phyloP scores from a whole-genome alignment of 129 eudicot genomes.

The Centaurea solstitialis region DNA sequence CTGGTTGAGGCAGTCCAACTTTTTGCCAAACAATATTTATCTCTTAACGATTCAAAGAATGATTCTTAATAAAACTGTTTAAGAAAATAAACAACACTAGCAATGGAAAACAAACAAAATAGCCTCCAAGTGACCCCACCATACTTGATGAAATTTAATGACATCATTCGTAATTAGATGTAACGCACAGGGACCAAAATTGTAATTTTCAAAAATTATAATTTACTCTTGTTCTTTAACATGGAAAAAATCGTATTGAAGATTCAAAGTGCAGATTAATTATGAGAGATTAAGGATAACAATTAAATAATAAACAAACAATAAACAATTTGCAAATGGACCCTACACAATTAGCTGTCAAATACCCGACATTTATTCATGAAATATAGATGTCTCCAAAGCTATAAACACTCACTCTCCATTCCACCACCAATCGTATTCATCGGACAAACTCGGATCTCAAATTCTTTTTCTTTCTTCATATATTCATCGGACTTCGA shows the following conservation, averaged over 20 bases:
- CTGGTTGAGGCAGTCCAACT: too few relatives aligned
- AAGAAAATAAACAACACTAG: too few relatives aligned
- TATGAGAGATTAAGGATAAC: not conserved
- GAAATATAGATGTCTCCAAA: slow-evolving; percentile 45
- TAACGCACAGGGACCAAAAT: too few relatives aligned
- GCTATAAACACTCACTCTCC: slow-evolving; percentile 26
- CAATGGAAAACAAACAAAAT: too few relatives aligned
- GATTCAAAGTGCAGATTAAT: not conserved
- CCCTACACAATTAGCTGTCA: slow-evolving; percentile 36
- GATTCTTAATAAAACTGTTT: too few relatives aligned
- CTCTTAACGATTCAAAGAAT: too few relatives aligned
- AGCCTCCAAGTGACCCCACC: too few relatives aligned
- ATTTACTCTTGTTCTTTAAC: not conserved
- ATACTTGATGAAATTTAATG: too few relatives aligned
- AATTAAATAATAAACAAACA: not conserved
- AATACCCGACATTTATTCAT: slow-evolving; percentile 37
- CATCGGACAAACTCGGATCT: not conserved
- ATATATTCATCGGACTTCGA: too few relatives aligned
- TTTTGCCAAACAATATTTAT: too few relatives aligned
- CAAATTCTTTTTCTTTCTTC: not conserved
- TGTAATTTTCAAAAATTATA: too few relatives aligned
- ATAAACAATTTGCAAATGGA: not conserved
- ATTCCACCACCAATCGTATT: not conserved
- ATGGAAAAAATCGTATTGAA: not conserved
- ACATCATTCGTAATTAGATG: too few relatives aligned